Base-by-base conservation (phyloP, 805 yeast species). In the Myxozyma mucilagina region DNA sequence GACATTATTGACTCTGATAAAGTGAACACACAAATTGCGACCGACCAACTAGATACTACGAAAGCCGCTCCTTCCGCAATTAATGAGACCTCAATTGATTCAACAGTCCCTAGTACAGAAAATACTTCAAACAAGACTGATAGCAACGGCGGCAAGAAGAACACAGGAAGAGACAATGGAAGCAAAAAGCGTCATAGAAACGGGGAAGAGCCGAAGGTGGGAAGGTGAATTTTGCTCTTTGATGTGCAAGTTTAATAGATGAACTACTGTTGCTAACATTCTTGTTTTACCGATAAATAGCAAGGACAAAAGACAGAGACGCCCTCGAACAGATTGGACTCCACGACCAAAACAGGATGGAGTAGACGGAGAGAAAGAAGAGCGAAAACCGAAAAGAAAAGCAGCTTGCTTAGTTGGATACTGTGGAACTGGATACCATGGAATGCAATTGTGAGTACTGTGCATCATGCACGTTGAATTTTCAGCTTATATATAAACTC, bases 381-480 rank as follows among this genome's bases (percentile, higher is more conserved):
- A 67, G 5, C 57, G 80, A 24, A 65, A 71, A 81, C 90, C 70
- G 24, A 92, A 92, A 80, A 83, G 84, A 69, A 92, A 92, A 72
- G 97, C 90, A 24, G 97, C 97, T 0, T 84, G 88, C 69, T 80
- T 90, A 84, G 80, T 92, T 66, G 97, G 98, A 4, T 92, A 92
- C 76, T 92, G 97, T 73, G 98, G 98, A 45, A 86, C 97, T 0
- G 97, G 97, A 0, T 92, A 92, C 75, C 94, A 89, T 73, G 98
- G 98, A 7, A 90, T 92, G 96, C 98, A 92, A 52, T 24, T 63
- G 59, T 39, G 39, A 24, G 45, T 50, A 4, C 16, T 20, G 3
- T 6, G 29, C 10, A 20, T 18, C 20, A 10, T 51, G 16, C 43
- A 1, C 1, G 13, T 34, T 18, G n/a, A 9, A 53, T 34, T 34